Evolutionary conservation across 257 asterid genomes (phyloP), one percentile per base, ranked within the genome.

Genomic region (Solanum lycopersicoides): DNA sequence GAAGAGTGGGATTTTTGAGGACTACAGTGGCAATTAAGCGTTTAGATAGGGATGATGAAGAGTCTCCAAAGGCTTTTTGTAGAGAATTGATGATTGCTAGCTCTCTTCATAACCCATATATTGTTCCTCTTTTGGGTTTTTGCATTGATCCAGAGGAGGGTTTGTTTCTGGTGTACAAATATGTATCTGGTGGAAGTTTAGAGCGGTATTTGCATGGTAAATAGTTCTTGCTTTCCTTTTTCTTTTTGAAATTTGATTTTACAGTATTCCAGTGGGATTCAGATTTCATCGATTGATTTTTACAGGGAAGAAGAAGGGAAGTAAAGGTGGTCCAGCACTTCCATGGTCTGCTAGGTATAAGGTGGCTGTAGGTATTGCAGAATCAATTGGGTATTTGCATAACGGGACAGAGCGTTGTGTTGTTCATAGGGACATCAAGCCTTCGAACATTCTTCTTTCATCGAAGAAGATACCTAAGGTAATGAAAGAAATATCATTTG

Each of bases 11-110:
- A 37, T 80, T 93, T 32, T 74, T 94, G 87, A 92, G 96, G 72
- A 92, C 92, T 68, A 83, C 93, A 0, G 97, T 96, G 84, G 99
- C 99, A 56, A 93, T 96, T 69, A 96, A 96, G 95, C 89, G 94
- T 68, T 88, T 96, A 87, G 98, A 95, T 68, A 96, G 91, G 88
- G 98, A 93, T 86, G 98, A 96, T 45, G 92, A 93, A 47, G 99
- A 96, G 69, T 92, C 94, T 83, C 91, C 98, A 1, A 96, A 96
- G 93, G 98, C 99, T 10, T 96, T 96, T 88, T 96, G 98, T 89
- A 92, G 99, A 88, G 98, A 96, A 88, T 90, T 96, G 91, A 96
- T 96, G 98, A 96, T 96, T 84, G 98, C 99, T 20, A 95, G 96
- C 83, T 95, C 98, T 86, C 86, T 96, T 82, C 96, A 91, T 77